Evolutionary conservation across 345 rosid genomes (phyloP).

Genomic region (Ricinus communis): DNA sequence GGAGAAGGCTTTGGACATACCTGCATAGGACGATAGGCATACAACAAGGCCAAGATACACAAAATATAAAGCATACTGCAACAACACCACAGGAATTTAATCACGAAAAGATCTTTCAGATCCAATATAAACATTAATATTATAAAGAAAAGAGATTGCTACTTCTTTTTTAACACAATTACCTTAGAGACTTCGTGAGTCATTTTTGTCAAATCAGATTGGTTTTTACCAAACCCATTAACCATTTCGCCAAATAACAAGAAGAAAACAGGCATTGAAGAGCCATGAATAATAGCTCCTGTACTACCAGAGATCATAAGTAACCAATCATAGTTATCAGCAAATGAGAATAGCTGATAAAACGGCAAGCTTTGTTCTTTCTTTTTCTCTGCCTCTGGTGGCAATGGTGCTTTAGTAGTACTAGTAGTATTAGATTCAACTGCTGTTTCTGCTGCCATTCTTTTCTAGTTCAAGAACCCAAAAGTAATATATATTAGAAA

Average conservation of each 20-base stretch:
- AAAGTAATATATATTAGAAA: too few relatives aligned
- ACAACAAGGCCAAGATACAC: conserved; percentile 94
- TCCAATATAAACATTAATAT: conserved; percentile 8
- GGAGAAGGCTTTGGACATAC: conserved; percentile 29
- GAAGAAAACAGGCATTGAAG: conserved; percentile 97
- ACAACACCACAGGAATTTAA: conserved; percentile 1
- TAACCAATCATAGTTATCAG: conserved; percentile 78
- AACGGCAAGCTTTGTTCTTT: conserved; percentile 94
- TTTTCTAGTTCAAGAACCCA: neutral
- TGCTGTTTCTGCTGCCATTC: conserved; percentile 69
- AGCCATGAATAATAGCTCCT: conserved; percentile 92
- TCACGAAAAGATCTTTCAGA: conserved; percentile 50
- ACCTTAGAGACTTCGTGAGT: conserved; percentile 93
- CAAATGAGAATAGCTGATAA: conserved; percentile 87
- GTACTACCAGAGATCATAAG: conserved; percentile 78
- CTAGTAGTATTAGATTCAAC: conserved; percentile 37
- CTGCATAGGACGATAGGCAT: conserved; percentile 96
- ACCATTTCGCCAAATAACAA: conserved; percentile 96
- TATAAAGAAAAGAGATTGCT: neutral
- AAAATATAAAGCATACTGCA: conserved; percentile 95
- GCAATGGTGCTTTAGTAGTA: conserved; percentile 48
- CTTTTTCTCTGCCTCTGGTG: conserved; percentile 93
- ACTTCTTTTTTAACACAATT: neutral
- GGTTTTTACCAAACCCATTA: conserved; percentile 97
- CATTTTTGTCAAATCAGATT: conserved; percentile 82